These are phyloP conservation scores for Spathaspora sp. DNA, from an alignment of 805 yeast species.

Conservation along the genomic window DNA sequence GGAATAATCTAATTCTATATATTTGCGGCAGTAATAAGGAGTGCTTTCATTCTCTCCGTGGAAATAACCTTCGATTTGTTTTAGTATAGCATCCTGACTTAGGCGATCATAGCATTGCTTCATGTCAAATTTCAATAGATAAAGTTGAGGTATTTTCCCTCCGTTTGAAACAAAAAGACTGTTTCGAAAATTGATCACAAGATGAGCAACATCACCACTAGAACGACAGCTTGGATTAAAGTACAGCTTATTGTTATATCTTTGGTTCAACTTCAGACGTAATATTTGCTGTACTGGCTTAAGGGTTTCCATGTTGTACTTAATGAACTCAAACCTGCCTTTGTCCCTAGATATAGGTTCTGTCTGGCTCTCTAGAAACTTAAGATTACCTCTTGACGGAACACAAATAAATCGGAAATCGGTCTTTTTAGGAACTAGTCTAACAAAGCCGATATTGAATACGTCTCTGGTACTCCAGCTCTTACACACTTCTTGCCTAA, in stretches of 20 bases:
- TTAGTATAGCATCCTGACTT: conserved; percentile 42
- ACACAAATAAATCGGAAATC: conserved; percentile 61
- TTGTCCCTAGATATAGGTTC: conserved; percentile 17
- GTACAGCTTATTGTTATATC: conserved; percentile 4
- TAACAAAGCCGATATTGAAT: conserved; percentile 34
- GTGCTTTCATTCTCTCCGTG: conserved; percentile 14
- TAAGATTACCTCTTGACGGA: conserved; percentile 30
- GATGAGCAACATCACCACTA: conserved; percentile 40
- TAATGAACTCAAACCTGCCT: conserved; percentile 25
- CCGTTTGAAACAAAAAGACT: conserved; percentile 5
- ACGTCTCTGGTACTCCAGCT: background rate
- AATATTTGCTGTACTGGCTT: conserved; percentile 38
- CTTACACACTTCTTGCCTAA: background rate
- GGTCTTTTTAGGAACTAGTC: conserved; percentile 57
- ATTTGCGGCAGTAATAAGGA: conserved; percentile 12
- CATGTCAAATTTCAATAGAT: conserved; percentile 70
- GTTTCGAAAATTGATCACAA: conserved; percentile 35
- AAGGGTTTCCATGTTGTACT: conserved; percentile 32
- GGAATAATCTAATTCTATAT: background rate
- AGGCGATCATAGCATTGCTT: conserved; percentile 74
- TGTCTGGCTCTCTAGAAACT: background rate
- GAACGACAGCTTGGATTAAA: conserved; percentile 35
- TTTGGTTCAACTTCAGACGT: conserved; percentile 3
- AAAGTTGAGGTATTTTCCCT: conserved; percentile 32
- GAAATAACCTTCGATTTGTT: conserved; percentile 28